phyloP scores from a whole-genome alignment of 139 green algal genomes.

The Haematococcus sp. region DNA sequence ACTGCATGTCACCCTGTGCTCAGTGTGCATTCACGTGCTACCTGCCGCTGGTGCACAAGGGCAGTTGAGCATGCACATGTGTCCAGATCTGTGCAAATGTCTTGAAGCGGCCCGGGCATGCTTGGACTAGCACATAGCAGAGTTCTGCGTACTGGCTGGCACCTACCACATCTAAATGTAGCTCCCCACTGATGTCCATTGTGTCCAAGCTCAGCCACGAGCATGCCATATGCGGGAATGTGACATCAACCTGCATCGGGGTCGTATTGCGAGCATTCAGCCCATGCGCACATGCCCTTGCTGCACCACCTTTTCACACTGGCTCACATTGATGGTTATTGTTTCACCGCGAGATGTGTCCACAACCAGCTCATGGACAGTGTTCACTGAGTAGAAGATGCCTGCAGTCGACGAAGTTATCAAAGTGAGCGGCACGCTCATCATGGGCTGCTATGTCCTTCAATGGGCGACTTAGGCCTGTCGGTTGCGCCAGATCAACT shows the following conservation, averaged over 20 bases:
- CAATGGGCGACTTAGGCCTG: too few species aligned
- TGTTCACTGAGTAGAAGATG: slow-evolving; percentile 69
- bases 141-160: too few species aligned
- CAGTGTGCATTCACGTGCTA: too few species aligned
- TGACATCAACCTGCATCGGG: slow-evolving; percentile 83
- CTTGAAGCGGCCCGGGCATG: too few species aligned
- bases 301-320: not conserved
- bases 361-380: slow-evolving; percentile 80
- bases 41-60: too few species aligned
- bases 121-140: too few species aligned
- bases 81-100: too few species aligned
- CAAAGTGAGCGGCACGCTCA: too few species aligned
- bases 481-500: slow-evolving; percentile 27
- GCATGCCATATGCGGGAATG: slow-evolving; percentile 87
- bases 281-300: not conserved
- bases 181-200: slow-evolving; percentile 95
- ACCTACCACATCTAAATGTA: slow-evolving; percentile 90
- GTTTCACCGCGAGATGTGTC: slow-evolving; percentile 85
- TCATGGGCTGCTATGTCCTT: too few species aligned
- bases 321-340: slow-evolving; percentile 84
- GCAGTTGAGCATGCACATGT: too few species aligned
- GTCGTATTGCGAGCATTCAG: not conserved
- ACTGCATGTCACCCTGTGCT: too few species aligned
- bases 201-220: slow-evolving; percentile 88
- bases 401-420: slow-evolving; percentile 49